Evolutionary conservation across 2,329 filamentous ascomycete species (phyloP), one percentile per base, ranked within the genome.

Genomic region (Tolypocladium album): DNA sequence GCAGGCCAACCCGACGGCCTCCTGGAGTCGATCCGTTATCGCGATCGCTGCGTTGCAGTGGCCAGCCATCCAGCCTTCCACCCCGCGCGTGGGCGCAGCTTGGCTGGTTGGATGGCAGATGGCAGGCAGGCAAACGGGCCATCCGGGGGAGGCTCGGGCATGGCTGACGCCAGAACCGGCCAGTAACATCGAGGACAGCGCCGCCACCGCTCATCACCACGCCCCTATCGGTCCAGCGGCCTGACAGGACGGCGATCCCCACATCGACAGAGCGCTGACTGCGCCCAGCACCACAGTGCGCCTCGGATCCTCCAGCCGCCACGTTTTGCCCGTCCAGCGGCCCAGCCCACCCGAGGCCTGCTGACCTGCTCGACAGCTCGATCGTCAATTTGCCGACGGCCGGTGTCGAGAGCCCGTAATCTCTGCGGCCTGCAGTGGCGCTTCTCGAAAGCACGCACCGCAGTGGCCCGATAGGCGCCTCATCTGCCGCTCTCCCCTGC

Each of bases 131-230:
- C 27, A 31, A 5, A 31, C 38, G 39, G 39, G 40, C 55, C 38
- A 57, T 57, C 55, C 39, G 55, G 55, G 36, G 38, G 24, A n/a
- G 55, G 55, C 36, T 31, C 2, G 47, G 55, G 38, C 55, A 42
- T 42, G 55, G 55, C 56, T 58, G 59, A 61, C 40, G 56, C 56
- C 52, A 50, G 47, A 47, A 27, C 42, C 27, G 40, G 31, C 59
- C 59, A 60, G 47, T 58, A 31, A 60, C 12, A 17, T 36, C 56
- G 59, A 34, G 31, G 3, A 53, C 6, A 36, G 50, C 50, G 50
- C 31, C 47, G 47, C 47, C 31, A 34, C 50, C 6, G 50, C 50
- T 55, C 31, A 36, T 22, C 50, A 55, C 20, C 17, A 8, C 22
- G 43, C 22, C 22, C 22, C 43, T 15, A n/a, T 53, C 50, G 8